Percentiles rank a stretch among this genome's conserved stretches.
phyloP scores from a whole-genome alignment of 176 grass and related monocot genomes.

The Triticum turgidum region DNA sequence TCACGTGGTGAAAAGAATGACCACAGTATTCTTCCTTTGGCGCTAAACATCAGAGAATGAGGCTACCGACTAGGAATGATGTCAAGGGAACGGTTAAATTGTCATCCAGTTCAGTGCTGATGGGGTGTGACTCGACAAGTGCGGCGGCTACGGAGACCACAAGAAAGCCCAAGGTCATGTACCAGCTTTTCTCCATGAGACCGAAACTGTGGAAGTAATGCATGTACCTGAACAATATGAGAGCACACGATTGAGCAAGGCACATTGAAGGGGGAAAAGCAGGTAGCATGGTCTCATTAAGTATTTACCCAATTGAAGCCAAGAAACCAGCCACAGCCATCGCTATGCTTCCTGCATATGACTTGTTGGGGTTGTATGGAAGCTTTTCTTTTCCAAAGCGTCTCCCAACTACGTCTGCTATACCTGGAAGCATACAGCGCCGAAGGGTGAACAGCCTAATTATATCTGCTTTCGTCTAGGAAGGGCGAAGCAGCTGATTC shows the following conservation, averaged over 20 bases:
- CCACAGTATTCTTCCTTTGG: not conserved
- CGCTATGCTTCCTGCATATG: conserved; percentile 77
- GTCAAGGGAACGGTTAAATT: conserved; percentile 82
- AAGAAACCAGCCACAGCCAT: conserved; percentile 69
- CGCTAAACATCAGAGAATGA: conserved; percentile 52
- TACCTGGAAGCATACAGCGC: conserved; percentile 43
- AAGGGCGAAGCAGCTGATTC: not conserved
- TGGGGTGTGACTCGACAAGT: conserved; percentile 70
- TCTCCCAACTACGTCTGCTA: conserved; percentile 90
- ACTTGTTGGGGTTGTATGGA: conserved; percentile 80
- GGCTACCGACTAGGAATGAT: conserved; percentile 60
- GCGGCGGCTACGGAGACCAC: conserved; percentile 57
- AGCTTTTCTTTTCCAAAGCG: conserved; percentile 72
- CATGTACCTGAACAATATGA: conserved; percentile 71
- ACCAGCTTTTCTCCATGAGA: conserved; percentile 75
- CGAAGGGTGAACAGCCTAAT: not conserved
- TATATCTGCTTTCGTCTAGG: not conserved
- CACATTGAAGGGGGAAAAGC: not conserved
- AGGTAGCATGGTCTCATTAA: not conserved
- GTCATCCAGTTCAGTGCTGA: conserved; percentile 79
- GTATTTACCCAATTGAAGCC: conserved; percentile 76
- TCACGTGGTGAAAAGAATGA: not conserved
- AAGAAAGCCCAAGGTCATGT: conserved; percentile 61
- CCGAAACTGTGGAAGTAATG: conserved; percentile 86
- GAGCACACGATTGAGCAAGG: not conserved